Evolutionary conservation across 139 green algal species (phyloP).

Genomic region (Protoeuglena noctilucae): DNA sequence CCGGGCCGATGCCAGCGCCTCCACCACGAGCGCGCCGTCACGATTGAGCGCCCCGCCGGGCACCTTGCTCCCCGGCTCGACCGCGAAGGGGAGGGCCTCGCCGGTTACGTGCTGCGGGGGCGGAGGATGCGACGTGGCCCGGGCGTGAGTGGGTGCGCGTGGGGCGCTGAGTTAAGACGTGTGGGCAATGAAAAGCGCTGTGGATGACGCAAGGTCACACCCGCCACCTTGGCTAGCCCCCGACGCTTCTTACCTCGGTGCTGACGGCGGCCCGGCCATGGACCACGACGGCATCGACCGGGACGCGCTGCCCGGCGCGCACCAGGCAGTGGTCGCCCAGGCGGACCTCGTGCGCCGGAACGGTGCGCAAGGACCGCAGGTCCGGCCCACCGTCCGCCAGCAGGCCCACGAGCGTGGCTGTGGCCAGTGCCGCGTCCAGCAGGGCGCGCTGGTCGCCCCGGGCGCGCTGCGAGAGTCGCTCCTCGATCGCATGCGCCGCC

Average conservation of each 20-base stretch:
- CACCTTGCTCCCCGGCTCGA: conserved; percentile 14
- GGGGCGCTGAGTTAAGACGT: too few relatives aligned
- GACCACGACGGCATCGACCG: conserved; percentile 56
- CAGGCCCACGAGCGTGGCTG: conserved; percentile 34
- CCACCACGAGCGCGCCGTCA: conserved; percentile 58
- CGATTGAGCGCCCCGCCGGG: conserved; percentile 27
- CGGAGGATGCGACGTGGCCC: too few relatives aligned
- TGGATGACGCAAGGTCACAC: too few relatives aligned
- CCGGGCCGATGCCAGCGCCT: conserved; percentile 17
- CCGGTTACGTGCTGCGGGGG: conserved; percentile 74
- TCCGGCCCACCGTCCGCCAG: conserved; percentile 9
- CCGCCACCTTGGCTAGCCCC: too few relatives aligned
- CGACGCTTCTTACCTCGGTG: too few relatives aligned
- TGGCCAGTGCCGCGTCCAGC: conserved; percentile 34
- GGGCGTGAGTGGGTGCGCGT: too few relatives aligned
- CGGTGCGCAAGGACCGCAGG: conserved; percentile 2
- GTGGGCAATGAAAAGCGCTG: too few relatives aligned
- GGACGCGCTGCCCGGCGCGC: conserved; percentile 54
- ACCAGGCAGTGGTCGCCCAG: conserved; percentile 48
- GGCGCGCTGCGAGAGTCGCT: conserved; percentile 35
- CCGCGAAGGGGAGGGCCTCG: conserved; percentile 33
- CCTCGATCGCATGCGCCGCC: conserved; percentile 43
- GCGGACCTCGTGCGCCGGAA: conserved; percentile 20
- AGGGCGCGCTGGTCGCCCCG: conserved; percentile 40
- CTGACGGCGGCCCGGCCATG: conserved; percentile 45